Evolutionary conservation across 2,329 filamentous ascomycete genomes (phyloP).

Genomic region (Ceratocystis cacaofunesta): DNA sequence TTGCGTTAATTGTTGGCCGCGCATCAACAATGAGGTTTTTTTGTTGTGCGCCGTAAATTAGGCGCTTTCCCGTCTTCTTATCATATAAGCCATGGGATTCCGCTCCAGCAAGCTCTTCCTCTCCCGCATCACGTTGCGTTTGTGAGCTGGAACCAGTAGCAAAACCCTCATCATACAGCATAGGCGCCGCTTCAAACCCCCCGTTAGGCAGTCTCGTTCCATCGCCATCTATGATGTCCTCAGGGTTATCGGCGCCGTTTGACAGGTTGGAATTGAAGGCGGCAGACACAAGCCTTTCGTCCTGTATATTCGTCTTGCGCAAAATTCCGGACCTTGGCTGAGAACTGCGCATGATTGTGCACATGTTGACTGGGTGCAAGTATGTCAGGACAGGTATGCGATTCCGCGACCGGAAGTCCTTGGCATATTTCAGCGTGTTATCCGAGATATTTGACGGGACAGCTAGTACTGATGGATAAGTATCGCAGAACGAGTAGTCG

Average conservation of each 20-base stretch:
- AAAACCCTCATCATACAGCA: background rate
- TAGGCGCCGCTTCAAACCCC: slow-evolving; percentile 5
- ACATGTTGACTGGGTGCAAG: slow-evolving; percentile 92
- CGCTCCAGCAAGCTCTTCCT: slow-evolving; percentile 19
- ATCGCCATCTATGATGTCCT: background rate
- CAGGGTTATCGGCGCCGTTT: slow-evolving; percentile 21
- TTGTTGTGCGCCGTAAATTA: slow-evolving; percentile 83
- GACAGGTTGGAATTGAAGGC: slow-evolving; percentile 63
- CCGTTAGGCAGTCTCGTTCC: background rate
- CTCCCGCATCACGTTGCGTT: background rate
- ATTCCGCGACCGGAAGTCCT: slow-evolving; percentile 71
- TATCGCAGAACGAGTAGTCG: slow-evolving; percentile 82
- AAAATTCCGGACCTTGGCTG: slow-evolving; percentile 80
- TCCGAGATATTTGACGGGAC: slow-evolving; percentile 90
- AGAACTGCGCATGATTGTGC: slow-evolving; percentile 86
- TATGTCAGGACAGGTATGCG: slow-evolving; percentile 85
- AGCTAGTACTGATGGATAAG: slow-evolving; percentile 72
- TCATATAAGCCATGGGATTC: slow-evolving; percentile 32
- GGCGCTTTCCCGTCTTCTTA: slow-evolving; percentile 43
- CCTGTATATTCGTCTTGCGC: slow-evolving; percentile 82
- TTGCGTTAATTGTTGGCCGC: slow-evolving; percentile 81
- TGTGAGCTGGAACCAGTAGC: background rate
- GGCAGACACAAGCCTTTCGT: slow-evolving; percentile 82
- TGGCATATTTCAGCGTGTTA: slow-evolving; percentile 87
- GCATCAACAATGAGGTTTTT: slow-evolving; percentile 93